Evolutionary conservation across 495 filamentous ascomycete genomes (phyloP).

Genomic region (Penicillium tannophilum): DNA sequence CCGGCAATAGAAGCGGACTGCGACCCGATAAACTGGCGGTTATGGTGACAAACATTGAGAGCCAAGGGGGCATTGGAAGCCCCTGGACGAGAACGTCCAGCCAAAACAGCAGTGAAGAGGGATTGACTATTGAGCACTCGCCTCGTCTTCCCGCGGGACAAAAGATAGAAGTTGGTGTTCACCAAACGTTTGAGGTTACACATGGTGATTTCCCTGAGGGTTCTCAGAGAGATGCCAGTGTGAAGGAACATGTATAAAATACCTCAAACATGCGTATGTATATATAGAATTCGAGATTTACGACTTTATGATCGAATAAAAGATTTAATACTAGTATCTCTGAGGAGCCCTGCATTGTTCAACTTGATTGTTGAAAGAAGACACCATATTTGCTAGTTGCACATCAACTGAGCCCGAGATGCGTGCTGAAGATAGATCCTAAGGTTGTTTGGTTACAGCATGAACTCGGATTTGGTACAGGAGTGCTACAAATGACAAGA

Average conservation of each 20-base stretch:
- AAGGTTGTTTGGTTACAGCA: no score
- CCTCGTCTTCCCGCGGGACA: neutral
- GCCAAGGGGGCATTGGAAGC: constrained; percentile 26
- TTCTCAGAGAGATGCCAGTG: constrained; percentile 9
- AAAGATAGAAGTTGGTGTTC: constrained; percentile 35
- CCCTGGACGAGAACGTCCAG: constrained; percentile 25
- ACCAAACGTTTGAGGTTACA: constrained; percentile 41
- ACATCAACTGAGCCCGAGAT: no score
- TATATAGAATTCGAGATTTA: neutral
- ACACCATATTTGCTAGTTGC: no score
- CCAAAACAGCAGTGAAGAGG: constrained; percentile 39
- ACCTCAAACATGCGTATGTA: neutral
- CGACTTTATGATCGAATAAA: constrained; percentile 4
- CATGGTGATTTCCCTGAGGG: constrained; percentile 22
- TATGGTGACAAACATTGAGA: constrained; percentile 43
- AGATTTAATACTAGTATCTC: neutral
- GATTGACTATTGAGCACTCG: constrained; percentile 27
- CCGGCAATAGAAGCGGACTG: constrained; percentile 19
- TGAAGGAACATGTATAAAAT: constrained; percentile 33
- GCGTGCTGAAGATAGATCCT: neutral
- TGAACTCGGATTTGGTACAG: no score
- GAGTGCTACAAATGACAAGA: no score
- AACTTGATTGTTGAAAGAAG: no score
- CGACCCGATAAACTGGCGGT: constrained; percentile 45
- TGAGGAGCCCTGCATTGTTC: neutral